Evolutionary conservation across 208 protist genomes (phyloP).

Genomic region (Wallacemonas sp.): DNA sequence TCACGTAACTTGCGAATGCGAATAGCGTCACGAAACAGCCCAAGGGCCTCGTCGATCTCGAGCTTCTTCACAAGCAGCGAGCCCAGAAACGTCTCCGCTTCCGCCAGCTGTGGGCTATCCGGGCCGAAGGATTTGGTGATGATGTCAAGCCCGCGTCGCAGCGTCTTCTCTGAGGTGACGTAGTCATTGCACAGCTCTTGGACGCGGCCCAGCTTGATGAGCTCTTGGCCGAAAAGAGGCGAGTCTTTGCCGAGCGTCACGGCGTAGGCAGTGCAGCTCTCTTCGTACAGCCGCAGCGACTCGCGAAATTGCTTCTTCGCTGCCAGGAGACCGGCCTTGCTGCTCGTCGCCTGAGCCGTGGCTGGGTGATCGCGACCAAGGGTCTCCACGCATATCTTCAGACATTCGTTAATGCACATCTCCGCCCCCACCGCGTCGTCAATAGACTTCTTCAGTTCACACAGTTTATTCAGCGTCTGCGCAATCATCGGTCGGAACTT

Average conservation of each 20-base stretch:
- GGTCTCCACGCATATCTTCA: constrained; percentile 81
- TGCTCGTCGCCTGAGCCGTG: constrained; percentile 83
- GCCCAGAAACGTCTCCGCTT: constrained; percentile 78
- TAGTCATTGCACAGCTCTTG: constrained; percentile 83
- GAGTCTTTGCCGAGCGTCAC: constrained; percentile 77
- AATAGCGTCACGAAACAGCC: constrained; percentile 72
- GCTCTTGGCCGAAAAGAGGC: constrained; percentile 68
- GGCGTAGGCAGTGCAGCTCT: constrained; percentile 75
- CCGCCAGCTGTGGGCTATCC: constrained; percentile 69
- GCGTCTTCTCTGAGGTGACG: constrained; percentile 65
- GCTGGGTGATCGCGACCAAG: constrained; percentile 81
- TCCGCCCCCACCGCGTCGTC: constrained; percentile 81
- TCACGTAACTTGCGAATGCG: constrained; percentile 69
- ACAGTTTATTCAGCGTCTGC: constrained; percentile 89
- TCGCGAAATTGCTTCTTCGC: constrained; percentile 83
- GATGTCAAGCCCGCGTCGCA: constrained; percentile 60
- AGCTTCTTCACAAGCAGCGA: constrained; percentile 66
- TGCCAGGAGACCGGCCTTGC: constrained; percentile 77
- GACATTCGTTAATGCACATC: constrained; percentile 87
- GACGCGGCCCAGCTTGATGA: constrained; percentile 80
- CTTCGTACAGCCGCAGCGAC: constrained; percentile 75
- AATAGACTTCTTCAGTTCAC: constrained; percentile 81
- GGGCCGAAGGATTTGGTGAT: constrained; percentile 62
- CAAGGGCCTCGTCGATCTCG: constrained; percentile 59
- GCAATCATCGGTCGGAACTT: constrained; percentile 90